Evolutionary conservation across 1,284 basidiomycete genomes (phyloP).

Genomic region (Cystobasidium slooffiae): DNA sequence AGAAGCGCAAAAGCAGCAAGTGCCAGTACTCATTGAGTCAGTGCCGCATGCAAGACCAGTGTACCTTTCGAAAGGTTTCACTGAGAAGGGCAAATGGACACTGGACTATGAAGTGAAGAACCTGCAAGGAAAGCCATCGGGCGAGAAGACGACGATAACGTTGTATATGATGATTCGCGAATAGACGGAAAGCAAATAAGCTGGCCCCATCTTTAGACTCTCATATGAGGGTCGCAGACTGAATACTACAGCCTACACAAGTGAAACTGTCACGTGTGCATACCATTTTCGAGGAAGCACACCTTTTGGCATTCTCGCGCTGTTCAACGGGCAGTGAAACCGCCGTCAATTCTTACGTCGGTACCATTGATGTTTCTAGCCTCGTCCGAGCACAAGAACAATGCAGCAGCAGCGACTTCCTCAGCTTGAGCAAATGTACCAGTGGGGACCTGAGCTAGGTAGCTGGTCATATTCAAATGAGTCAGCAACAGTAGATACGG

Average conservation of each 20-base stretch:
- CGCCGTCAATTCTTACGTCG: background rate
- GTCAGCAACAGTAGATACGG: too few relatives aligned
- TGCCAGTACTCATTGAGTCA: slow-evolving; percentile 26
- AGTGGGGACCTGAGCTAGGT: too few relatives aligned
- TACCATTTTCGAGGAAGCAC: background rate
- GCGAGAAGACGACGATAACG: background rate
- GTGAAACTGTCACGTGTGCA: too few relatives aligned
- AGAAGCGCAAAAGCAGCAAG: slow-evolving; percentile 16
- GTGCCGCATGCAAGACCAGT: slow-evolving; percentile 21
- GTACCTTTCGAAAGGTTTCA: slow-evolving; percentile 16
- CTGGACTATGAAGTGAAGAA: slow-evolving; percentile 22
- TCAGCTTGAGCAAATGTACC: background rate
- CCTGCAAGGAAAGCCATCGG: slow-evolving; percentile 7
- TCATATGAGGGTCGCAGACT: too few relatives aligned
- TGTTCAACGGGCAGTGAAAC: background rate
- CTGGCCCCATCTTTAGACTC: too few relatives aligned
- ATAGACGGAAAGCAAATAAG: background rate
- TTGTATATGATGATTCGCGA: slow-evolving; percentile 6
- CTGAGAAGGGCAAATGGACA: slow-evolving; percentile 3
- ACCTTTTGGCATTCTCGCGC: background rate
- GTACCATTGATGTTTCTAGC: slow-evolving; percentile 5
- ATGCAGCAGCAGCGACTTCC: background rate
- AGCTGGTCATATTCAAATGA: too few relatives aligned
- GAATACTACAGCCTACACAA: too few relatives aligned
- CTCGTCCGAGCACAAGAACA: background rate